Percentiles rank a stretch among this genome's conserved stretches.
Evolutionary conservation across 2,329 filamentous ascomycete genomes (phyloP).

Genomic region (Verticillium nubilum): DNA sequence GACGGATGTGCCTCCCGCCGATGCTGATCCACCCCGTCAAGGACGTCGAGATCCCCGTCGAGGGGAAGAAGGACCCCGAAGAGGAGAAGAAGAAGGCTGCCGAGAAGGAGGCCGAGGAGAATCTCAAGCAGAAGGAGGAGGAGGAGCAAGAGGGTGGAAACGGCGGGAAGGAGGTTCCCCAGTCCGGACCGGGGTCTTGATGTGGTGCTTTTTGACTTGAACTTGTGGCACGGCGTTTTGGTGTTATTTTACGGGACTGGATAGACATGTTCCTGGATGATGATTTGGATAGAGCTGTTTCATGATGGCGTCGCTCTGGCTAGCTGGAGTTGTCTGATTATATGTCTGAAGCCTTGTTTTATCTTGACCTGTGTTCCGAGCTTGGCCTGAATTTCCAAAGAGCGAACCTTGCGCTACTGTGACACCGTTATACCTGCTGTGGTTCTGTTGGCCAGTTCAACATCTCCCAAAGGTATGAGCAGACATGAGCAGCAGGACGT

Average conservation of each 20-base stretch:
- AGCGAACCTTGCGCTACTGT: too few species aligned
- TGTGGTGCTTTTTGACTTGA: background rate
- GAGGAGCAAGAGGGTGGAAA: constrained; percentile 8
- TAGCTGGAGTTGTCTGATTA: background rate
- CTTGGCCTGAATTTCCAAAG: background rate
- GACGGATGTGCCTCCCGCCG: constrained; percentile 84
- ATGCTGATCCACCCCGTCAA: constrained; percentile 91
- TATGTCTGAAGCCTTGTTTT: background rate
- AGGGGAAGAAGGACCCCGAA: constrained; percentile 35
- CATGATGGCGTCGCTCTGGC: background rate
- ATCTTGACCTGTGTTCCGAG: background rate
- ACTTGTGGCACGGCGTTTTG: background rate
- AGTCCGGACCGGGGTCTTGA: background rate
- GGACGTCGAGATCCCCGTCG: constrained; percentile 61
- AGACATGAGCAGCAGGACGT: too few species aligned
- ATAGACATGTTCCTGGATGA: background rate
- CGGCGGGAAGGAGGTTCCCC: background rate
- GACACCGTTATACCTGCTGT: too few species aligned
- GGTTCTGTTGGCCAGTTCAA: too few species aligned
- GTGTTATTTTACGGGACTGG: background rate
- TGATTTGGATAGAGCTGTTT: background rate
- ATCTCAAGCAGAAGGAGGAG: background rate
- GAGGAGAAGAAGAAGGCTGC: constrained; percentile 39
- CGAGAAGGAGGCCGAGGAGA: constrained; percentile 16
- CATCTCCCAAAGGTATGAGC: too few species aligned